phyloP scores from a whole-genome alignment of 306 rosid genomes.

The Lathyrus aphaca region DNA sequence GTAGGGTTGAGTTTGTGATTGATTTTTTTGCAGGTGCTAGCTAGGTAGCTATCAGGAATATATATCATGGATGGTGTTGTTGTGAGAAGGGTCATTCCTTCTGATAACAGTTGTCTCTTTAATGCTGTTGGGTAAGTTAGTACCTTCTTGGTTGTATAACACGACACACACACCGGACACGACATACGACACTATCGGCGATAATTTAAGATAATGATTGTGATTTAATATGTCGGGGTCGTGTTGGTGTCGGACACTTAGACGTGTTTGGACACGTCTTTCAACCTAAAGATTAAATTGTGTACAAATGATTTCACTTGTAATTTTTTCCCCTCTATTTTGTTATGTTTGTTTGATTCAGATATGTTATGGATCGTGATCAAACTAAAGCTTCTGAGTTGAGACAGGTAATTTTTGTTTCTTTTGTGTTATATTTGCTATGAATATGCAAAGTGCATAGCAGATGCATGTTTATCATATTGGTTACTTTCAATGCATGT shows the following conservation, averaged over 20 bases:
- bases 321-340: constrained; percentile 13
- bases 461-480: background rate
- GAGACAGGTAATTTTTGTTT: constrained; percentile 69
- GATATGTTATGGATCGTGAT: constrained; percentile 93
- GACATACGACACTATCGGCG: background rate
- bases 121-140: constrained; percentile 89
- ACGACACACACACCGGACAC: too few species aligned
- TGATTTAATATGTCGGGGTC: background rate
- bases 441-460: background rate
- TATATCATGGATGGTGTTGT: constrained; percentile 73
- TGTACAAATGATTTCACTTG: background rate
- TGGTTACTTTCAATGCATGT: constrained; percentile 24
- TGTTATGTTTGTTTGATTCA: constrained; percentile 41
- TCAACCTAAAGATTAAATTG: background rate
- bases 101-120: constrained; percentile 89
- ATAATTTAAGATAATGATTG: background rate
- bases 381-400: constrained; percentile 71
- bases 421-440: constrained; percentile 27
- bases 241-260: background rate
- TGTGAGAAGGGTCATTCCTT: constrained; percentile 82
- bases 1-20: constrained; percentile 4
- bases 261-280: background rate
- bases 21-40: constrained; percentile 43
- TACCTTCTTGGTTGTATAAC: constrained; percentile 8
- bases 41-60: background rate